A percentile compares a stretch with the other conserved stretches of the same genome.
Conservation (phyloP, 108 stramenopile genomes). For the Discostella stelligeroides region DNA sequence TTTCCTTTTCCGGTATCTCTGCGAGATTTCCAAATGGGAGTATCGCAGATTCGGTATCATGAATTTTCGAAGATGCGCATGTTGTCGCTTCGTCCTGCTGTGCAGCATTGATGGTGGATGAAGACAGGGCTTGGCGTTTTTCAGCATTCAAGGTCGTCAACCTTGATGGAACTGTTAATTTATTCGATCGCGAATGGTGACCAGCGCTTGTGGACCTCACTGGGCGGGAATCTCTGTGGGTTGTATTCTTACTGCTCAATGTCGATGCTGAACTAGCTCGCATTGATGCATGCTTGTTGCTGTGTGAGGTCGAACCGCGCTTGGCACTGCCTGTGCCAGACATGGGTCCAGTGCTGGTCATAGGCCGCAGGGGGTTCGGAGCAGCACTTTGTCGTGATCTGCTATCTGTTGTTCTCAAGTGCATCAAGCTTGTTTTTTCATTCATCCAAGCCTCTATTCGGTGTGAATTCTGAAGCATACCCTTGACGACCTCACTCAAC, state of each 20-base stretch:
- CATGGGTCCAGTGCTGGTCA: slow-evolving; percentile 3
- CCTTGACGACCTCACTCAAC: slow-evolving; percentile 81
- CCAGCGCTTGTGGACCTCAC: slow-evolving; percentile 14
- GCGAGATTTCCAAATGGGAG: slow-evolving; percentile 43
- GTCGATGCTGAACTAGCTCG: slow-evolving; percentile 3
- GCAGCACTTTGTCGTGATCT: slow-evolving; percentile 19
- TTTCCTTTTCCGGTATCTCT: slow-evolving; percentile 34
- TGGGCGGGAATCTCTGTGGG: neutral
- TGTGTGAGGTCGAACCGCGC: neutral
- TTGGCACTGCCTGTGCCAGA: slow-evolving; percentile 8
- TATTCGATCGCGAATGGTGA: slow-evolving; percentile 7
- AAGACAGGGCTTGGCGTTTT: slow-evolving; percentile 15
- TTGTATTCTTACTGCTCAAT: neutral
- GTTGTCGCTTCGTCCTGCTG: slow-evolving; percentile 5
- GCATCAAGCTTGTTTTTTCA: slow-evolving; percentile 79
- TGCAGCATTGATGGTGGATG: slow-evolving; percentile 22
- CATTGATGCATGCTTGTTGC: neutral
- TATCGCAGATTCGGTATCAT: slow-evolving; percentile 6
- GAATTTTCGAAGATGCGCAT: slow-evolving; percentile 1
- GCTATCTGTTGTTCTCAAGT: slow-evolving; percentile 68
- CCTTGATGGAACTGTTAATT: slow-evolving; percentile 2
- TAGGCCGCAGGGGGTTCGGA: slow-evolving; percentile 3
- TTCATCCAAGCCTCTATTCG: slow-evolving; percentile 69
- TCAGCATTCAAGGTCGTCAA: neutral
- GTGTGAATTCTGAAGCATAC: slow-evolving; percentile 64